Percentiles rank a stretch among this genome's conserved stretches.
These are phyloP conservation scores for Penicillium coffeae DNA, from an alignment of 495 filamentous ascomycete genomes.

Conservation along the genomic window DNA sequence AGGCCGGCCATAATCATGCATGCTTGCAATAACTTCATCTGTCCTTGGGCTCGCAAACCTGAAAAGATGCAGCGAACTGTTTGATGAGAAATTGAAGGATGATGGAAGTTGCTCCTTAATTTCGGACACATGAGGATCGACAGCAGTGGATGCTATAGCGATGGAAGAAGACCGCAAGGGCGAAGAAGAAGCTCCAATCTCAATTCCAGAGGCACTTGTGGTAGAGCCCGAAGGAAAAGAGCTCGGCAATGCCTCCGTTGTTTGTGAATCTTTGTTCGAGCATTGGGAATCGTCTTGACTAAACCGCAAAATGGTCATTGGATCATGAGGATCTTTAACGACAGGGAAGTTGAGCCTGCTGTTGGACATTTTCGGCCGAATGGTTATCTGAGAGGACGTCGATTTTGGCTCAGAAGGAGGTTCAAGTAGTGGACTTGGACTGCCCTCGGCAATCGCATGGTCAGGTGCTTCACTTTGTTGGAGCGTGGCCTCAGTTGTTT, in stretches of 20 bases:
- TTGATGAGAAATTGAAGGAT: slow-evolving; percentile 27
- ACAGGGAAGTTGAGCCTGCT: slow-evolving; percentile 61
- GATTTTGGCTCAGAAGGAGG: slow-evolving; percentile 12
- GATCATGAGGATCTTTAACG: slow-evolving; percentile 73
- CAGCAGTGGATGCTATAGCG: slow-evolving; percentile 2
- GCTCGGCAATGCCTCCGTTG: slow-evolving; percentile 13
- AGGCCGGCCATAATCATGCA: slow-evolving; percentile 36
- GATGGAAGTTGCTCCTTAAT: slow-evolving; percentile 19
- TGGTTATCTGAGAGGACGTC: slow-evolving; percentile 28
- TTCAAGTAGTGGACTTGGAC: no score
- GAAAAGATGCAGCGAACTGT: slow-evolving; percentile 22
- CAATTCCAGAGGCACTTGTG: slow-evolving; percentile 7
- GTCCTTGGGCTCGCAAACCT: slow-evolving; percentile 23
- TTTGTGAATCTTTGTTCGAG: slow-evolving; percentile 34
- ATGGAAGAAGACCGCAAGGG: slow-evolving; percentile 20
- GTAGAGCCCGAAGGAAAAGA: slow-evolving; percentile 13
- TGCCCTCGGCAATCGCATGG: no score
- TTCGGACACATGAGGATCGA: slow-evolving; percentile 23
- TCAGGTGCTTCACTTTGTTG: no score
- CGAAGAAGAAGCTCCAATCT: slow-evolving; percentile 12
- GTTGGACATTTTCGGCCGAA: slow-evolving; percentile 24
- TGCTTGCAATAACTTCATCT: slow-evolving; percentile 26
- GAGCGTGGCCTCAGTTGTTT: no score
- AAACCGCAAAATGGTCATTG: slow-evolving; percentile 58
- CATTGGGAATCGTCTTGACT: slow-evolving; percentile 58